Evolutionary conservation across 768 basidiomycete species (phyloP).

Genomic region (Mycena belliarum): DNA sequence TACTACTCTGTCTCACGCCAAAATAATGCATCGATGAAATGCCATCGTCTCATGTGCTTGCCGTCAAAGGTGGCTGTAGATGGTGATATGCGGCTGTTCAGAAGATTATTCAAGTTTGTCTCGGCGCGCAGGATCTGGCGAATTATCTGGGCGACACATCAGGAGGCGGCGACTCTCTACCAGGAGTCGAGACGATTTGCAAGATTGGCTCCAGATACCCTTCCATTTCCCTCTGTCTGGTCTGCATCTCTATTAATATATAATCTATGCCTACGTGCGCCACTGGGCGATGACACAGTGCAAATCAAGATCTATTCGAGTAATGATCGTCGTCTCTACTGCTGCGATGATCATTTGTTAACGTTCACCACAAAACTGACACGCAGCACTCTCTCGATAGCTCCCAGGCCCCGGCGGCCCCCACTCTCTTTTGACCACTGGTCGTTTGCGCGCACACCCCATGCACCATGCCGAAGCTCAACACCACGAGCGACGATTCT

Average conservation of each 20-base stretch:
- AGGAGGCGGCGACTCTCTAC: no score
- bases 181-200: not conserved
- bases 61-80: not conserved
- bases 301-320: conserved; percentile 1
- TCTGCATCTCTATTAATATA: no score
- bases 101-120: no score
- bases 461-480: conserved; percentile 11
- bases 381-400: conserved; percentile 1
- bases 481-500: conserved; percentile 12
- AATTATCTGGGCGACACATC: not conserved
- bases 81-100: no score
- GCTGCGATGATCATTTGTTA: conserved; percentile 8
- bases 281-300: no score
- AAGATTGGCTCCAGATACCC: not conserved
- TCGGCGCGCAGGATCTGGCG: no score
- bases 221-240: not conserved
- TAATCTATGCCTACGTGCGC: no score
- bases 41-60: not conserved
- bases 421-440: not conserved
- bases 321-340: not conserved
- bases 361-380: not conserved
- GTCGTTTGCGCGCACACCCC: not conserved
- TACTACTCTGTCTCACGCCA: not conserved
- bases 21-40: not conserved
- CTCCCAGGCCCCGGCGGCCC: conserved; percentile 14